These are phyloP conservation scores for Cryptococcus sp. DNA, from an alignment of 1,284 basidiomycete species.

Conservation along the genomic window DNA sequence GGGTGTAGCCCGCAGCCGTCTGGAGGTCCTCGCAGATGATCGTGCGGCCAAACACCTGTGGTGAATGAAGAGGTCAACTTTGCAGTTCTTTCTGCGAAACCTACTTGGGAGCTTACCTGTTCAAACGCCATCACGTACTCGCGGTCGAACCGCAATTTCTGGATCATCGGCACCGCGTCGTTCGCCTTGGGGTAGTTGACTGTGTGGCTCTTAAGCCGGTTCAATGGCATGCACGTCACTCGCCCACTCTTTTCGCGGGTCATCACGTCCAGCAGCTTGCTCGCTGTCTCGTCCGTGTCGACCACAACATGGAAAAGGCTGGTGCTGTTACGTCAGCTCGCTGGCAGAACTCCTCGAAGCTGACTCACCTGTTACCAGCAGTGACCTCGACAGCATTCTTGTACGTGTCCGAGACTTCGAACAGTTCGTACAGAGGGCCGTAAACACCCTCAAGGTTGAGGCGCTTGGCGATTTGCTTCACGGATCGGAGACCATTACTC, in stretches of 20 bases:
- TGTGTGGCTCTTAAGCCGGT: constrained; percentile 79
- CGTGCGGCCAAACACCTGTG: constrained; percentile 87
- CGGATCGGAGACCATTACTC: constrained; percentile 75
- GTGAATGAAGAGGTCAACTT: not conserved
- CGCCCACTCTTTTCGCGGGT: constrained; percentile 85
- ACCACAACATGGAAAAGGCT: constrained; percentile 98
- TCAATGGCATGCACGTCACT: constrained; percentile 97
- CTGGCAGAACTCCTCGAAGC: not conserved
- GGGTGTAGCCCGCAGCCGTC: constrained; percentile 89
- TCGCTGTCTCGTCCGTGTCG: constrained; percentile 89
- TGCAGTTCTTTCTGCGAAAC: not conserved
- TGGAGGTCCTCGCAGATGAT: constrained; percentile 91
- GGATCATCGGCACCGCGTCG: constrained; percentile 83
- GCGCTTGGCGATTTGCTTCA: constrained; percentile 74
- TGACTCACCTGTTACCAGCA: constrained; percentile 77
- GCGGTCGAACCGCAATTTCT: constrained; percentile 76
- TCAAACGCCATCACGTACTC: constrained; percentile 79
- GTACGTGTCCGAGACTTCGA: constrained; percentile 88
- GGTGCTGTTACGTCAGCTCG: not conserved
- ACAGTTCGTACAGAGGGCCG: constrained; percentile 90
- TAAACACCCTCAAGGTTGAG: constrained; percentile 73
- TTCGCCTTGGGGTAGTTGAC: constrained; percentile 66
- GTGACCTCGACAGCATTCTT: constrained; percentile 92
- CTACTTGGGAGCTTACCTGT: constrained; percentile 55
- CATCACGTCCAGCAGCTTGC: constrained; percentile 85